Conservation (phyloP, 768 basidiomycete species). For the Hypholoma fasciculare region DNA sequence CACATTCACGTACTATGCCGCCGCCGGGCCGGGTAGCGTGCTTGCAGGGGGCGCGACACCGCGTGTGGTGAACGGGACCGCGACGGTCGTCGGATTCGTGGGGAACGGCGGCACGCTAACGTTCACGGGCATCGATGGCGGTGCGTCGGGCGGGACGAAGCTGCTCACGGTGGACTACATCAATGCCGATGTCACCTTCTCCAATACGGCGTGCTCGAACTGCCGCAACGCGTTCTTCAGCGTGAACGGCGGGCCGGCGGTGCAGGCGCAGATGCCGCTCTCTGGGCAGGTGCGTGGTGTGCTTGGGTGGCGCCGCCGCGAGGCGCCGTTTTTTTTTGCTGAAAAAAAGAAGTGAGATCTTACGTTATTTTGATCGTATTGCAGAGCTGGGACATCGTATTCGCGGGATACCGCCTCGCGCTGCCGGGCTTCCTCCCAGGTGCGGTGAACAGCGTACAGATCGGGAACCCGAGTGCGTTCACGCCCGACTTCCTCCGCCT, state of each 20-base stretch:
- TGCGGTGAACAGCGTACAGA: constrained; percentile 42
- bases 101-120: constrained; percentile 46
- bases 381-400: constrained; percentile 47
- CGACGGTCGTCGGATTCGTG: constrained; percentile 40
- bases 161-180: constrained; percentile 47
- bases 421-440: constrained; percentile 44
- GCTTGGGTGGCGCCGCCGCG: no score
- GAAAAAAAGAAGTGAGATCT: no score
- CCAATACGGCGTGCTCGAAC: constrained; percentile 48
- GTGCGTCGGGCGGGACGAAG: constrained; percentile 39
- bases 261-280: constrained; percentile 47
- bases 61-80: constrained; percentile 33
- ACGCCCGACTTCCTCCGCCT: constrained; percentile 44
- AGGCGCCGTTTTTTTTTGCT: no score
- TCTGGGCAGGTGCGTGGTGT: constrained; percentile 38
- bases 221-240: constrained; percentile 47
- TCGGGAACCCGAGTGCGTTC: constrained; percentile 43
- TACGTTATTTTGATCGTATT: no score
- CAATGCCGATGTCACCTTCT: constrained; percentile 43
- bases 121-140: constrained; percentile 41
- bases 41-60: constrained; percentile 37
- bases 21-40: constrained; percentile 31
- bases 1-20: constrained; percentile 34
- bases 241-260: constrained; percentile 42
- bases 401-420: constrained; percentile 39